Percentiles rank a stretch among this genome's conserved stretches.
phyloP scores from a whole-genome alignment of 306 rosid species.

The Psophocarpus tetragonolobus region DNA sequence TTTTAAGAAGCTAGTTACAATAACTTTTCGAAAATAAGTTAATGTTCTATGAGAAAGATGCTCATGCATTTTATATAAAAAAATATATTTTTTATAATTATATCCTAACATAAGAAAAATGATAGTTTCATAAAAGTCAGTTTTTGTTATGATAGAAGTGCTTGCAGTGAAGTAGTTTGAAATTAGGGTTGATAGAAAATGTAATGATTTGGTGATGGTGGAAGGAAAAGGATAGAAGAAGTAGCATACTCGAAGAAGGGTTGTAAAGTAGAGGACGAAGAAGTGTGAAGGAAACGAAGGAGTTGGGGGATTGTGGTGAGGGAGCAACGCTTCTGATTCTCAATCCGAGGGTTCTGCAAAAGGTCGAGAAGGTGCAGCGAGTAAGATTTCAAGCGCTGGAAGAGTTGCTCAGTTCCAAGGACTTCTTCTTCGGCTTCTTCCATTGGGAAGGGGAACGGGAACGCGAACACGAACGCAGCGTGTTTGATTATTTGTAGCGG shows the following conservation, averaged over 20 bases:
- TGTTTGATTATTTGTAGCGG: no score
- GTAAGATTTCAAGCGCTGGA: slow-evolving; percentile 56
- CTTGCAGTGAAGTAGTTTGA: no score
- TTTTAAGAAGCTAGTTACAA: no score
- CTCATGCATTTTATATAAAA: no score
- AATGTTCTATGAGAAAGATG: no score
- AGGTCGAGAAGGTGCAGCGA: slow-evolving; percentile 77
- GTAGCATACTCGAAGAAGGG: slow-evolving; percentile 75
- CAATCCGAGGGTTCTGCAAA: slow-evolving; percentile 52
- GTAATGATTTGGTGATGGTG: neutral
- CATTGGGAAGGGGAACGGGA: no score
- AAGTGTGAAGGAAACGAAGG: slow-evolving; percentile 57
- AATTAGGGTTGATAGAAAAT: slow-evolving; percentile 10
- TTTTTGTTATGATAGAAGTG: no score
- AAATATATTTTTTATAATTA: no score
- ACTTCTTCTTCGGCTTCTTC: neutral
- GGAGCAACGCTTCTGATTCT: slow-evolving; percentile 46
- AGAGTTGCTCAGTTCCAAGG: slow-evolving; percentile 29
- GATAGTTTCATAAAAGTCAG: no score
- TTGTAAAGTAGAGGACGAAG: slow-evolving; percentile 55
- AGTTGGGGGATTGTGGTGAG: slow-evolving; percentile 43
- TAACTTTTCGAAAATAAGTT: no score
- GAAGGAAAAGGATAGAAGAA: neutral
- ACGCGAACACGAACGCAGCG: no score
- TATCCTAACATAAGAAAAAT: no score